Base-by-base conservation (phyloP, 2,329 filamentous ascomycete species). In the Fusarium ramigenum region DNA sequence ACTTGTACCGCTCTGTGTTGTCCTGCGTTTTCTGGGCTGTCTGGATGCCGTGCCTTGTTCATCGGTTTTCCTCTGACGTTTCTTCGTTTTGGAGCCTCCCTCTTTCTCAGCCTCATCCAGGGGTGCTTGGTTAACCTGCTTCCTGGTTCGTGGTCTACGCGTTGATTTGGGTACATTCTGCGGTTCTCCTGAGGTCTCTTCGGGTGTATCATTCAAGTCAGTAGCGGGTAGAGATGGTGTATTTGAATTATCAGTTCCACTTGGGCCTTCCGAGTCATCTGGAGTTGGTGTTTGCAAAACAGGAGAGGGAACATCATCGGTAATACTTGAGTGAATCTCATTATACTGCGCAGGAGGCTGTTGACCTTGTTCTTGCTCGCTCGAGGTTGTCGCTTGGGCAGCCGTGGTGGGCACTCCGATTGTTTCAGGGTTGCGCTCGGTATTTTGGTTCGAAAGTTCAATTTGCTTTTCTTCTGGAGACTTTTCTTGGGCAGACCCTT, bases 61-160 rank as follows among this genome's bases (percentile, higher is more conserved):
- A n/a, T 70, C 44, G n/a, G 80, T 52, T 58, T 80, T 80, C 37
- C 78, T 76, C 65, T 79, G 80, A 16, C 81, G 79, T 63, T 83
- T 82, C 67, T 75, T 80, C 9, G 80, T 79, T 40, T 69, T 70
- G 21, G 75, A n/a, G n/a, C 56, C 70, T 16, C 65, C 73, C 21
- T 76, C 76, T 19, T 64, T 72, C 5, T 71, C 72, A 9, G 36
- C 63, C 15, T 70, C 69, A 18, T 69, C 70, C 32, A 75, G 66
- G 6, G 50, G 53, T 46, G 57, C 44, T 39, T 73, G 63, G 3
- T 62, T 44, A 37, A 63, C 25, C 47, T 75, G 64, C 52, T 69
- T 67, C 57, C 69, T 77, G n/a, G 68, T 57, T 59, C 75, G 69
- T 52, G 75, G 46, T 60, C 69, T 77, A 12, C 70, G 54, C 18